Evolutionary conservation across 345 rosid species (phyloP), one percentile per base, ranked within the genome.

Genomic region (Limnanthes douglasii): DNA sequence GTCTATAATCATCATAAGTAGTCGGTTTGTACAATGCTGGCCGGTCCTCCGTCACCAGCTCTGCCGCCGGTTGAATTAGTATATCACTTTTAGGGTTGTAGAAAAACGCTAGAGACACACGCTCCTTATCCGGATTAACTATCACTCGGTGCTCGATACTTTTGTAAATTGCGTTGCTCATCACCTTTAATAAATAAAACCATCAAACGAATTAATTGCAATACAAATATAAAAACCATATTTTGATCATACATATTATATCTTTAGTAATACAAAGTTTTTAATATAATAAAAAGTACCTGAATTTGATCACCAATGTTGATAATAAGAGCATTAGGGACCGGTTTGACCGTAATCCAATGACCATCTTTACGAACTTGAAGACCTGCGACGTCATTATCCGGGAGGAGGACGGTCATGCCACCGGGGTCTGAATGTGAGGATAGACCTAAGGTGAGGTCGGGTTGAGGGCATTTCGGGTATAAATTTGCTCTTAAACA

Each of bases 351-450:
- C 4, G 94, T 84, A 51, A 84, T 70, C 98, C 96, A 84, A 2
- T 37, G 19, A 10, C 45, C 61, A 5, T 65, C 58, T 54, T 48
- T 65, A 2, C 77, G 78, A 23, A 90, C 92, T 32, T 90, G 96
- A 21, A 90, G 92, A 8, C 98, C 98, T 1, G 66, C 15, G 7
- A 84, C 92, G 11, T 75, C 54, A 27, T 65, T 47, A 19, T 84
- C 95, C 15, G 95, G 92, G 48, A 90, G 53, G 23, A 90, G 69
- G 15, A 90, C 13, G 27, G 98, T 90, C 70, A 84, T 33, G 36
- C 95, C 95, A 0, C 96, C 96, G 0, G 98, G 98, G 30, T 90
- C 98, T 0, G 98, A 84, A 55, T 90, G 98, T 0, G 94, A 51
- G 0, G 98, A 84, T 18, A 90, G 56, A 4, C 98, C 95, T 0